phyloP scores from a whole-genome alignment of 2,329 filamentous ascomycete genomes.

The Monilinia fructicola region DNA sequence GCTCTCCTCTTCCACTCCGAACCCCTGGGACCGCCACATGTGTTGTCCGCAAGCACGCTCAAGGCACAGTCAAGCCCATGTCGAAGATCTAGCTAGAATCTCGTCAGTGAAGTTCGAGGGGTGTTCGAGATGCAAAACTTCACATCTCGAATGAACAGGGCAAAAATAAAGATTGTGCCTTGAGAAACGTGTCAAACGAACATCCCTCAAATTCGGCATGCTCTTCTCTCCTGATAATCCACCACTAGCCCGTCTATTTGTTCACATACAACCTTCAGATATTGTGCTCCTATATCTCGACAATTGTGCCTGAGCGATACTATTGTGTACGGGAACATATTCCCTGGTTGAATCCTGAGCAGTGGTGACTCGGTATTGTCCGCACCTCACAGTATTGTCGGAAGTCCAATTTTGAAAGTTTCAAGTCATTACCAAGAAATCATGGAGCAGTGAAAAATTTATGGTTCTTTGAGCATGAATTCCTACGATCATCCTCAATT shows the following conservation, averaged over 20 bases:
- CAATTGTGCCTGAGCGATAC: too few species aligned
- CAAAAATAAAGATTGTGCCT: background rate
- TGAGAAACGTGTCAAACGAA: background rate
- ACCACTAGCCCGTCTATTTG: background rate
- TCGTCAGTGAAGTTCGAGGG: too few species aligned
- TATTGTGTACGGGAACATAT: too few species aligned
- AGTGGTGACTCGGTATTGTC: too few species aligned
- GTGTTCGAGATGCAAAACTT: too few species aligned
- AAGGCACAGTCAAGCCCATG: too few species aligned
- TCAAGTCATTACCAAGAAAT: background rate
- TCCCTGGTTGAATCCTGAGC: too few species aligned
- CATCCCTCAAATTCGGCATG: background rate
- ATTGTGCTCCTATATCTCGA: too few species aligned
- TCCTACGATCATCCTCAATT: background rate
- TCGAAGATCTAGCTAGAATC: too few species aligned
- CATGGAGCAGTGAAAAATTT: background rate
- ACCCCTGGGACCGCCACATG: too few species aligned
- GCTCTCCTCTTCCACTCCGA: too few species aligned
- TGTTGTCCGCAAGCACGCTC: too few species aligned
- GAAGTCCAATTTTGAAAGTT: background rate
- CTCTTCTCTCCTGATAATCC: background rate
- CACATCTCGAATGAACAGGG: background rate
- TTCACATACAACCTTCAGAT: background rate
- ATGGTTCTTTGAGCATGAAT: background rate
- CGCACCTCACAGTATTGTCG: background rate